These are phyloP conservation scores for Coemansia sp. DNA, from an alignment of 192 early-diverging fungal genomes.

Conservation along the genomic window DNA sequence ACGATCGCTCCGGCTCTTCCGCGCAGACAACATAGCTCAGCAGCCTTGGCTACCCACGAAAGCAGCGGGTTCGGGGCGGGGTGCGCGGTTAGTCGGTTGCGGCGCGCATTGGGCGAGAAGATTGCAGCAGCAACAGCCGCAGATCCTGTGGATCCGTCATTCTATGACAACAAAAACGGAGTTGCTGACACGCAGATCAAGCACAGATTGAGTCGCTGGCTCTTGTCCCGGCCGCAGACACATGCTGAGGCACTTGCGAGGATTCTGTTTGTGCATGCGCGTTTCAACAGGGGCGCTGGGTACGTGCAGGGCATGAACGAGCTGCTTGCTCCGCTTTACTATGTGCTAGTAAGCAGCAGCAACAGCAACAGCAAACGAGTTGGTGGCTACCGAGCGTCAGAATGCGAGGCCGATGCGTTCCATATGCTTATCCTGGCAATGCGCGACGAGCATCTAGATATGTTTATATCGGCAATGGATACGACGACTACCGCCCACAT, in stretches of 20 bases:
- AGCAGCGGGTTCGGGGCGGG: neutral
- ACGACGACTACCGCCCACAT: slow-evolving; percentile 38
- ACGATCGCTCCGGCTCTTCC: neutral
- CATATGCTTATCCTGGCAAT: slow-evolving; percentile 72
- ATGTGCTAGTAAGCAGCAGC: slow-evolving; percentile 66
- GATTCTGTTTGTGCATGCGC: slow-evolving; percentile 76
- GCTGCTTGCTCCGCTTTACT: slow-evolving; percentile 77
- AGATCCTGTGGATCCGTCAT: neutral
- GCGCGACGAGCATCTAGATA: slow-evolving; percentile 70
- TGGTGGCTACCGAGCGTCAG: slow-evolving; percentile 18
- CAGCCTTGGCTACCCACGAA: neutral
- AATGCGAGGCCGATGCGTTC: slow-evolving; percentile 73
- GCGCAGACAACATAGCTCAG: slow-evolving; percentile 2
- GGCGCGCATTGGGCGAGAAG: slow-evolving; percentile 17
- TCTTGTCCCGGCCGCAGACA: slow-evolving; percentile 54
- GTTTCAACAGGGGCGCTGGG: slow-evolving; percentile 76
- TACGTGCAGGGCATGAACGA: slow-evolving; percentile 94
- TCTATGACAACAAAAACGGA: slow-evolving; percentile 2
- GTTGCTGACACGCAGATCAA: slow-evolving; percentile 15
- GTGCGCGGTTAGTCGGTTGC: neutral
- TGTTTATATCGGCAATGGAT: slow-evolving; percentile 74
- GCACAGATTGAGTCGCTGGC: neutral
- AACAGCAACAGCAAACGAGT: neutral
- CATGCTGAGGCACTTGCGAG: slow-evolving; percentile 81
- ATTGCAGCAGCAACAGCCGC: slow-evolving; percentile 3